These are phyloP conservation scores for Cryptosporidium baileyi DNA, from an alignment of 169 alveolate species.

Conservation along the genomic window DNA sequence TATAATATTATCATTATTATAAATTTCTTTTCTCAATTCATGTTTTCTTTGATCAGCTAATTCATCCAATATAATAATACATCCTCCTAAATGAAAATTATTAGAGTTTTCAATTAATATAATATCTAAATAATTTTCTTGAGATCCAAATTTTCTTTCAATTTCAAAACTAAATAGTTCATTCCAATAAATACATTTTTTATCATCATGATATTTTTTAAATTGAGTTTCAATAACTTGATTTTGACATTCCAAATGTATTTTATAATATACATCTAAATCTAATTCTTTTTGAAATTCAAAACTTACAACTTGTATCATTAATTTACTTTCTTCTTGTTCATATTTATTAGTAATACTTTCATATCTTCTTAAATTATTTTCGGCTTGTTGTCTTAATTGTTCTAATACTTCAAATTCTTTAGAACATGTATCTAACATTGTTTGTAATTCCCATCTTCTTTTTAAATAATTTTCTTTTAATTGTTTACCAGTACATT, in stretches of 20 bases:
- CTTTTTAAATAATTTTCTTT: conserved; percentile 57
- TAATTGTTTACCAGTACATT: conserved; percentile 52
- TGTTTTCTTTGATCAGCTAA: conserved; percentile 67
- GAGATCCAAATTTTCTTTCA: neutral
- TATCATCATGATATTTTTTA: conserved; percentile 8
- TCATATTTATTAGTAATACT: conserved; percentile 28
- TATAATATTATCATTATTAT: neutral
- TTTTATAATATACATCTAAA: conserved; percentile 5
- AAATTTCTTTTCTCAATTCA: conserved; percentile 29
- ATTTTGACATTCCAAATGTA: conserved; percentile 65
- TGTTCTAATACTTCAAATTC: conserved; percentile 63
- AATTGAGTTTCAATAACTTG: conserved; percentile 61
- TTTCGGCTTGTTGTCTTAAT: conserved; percentile 62
- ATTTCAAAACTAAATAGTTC: conserved; percentile 64
- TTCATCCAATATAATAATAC: conserved; percentile 38
- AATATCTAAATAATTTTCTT: conserved; percentile 2
- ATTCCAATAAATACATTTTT: conserved; percentile 49
- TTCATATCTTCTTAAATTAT: conserved; percentile 50
- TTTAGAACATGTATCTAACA: conserved; percentile 61
- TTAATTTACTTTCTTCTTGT: conserved; percentile 30
- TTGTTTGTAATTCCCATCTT: conserved; percentile 65
- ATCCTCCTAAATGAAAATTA: conserved; percentile 16
- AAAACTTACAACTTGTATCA: conserved; percentile 51
- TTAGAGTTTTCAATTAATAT: neutral
- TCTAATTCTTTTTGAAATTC: conserved; percentile 10